A percentile compares a stretch with the other conserved stretches of the same genome.
phyloP scores from a whole-genome alignment of 129 eudicot genomes.

The Flaveria robusta region DNA sequence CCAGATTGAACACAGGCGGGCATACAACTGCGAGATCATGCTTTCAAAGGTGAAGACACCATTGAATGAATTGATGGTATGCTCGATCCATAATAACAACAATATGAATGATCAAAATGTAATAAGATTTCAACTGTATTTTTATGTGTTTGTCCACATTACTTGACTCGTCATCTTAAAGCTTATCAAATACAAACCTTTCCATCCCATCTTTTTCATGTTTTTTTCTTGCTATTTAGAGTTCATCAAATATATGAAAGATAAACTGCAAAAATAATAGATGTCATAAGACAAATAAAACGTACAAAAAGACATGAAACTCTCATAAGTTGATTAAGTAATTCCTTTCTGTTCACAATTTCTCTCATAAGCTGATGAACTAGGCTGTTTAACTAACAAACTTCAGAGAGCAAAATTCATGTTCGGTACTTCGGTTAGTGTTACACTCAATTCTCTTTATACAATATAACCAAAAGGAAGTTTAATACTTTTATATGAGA shows the following conservation, averaged over 20 bases:
- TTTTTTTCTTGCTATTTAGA: conserved; percentile 2
- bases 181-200: conserved; percentile 17
- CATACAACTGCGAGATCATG: conserved; percentile 93
- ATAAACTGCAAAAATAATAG: conserved; percentile 12
- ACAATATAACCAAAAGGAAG: conserved; percentile 5
- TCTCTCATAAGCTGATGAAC: no score
- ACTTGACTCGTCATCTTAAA: conserved; percentile 1
- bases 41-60: conserved; percentile 95
- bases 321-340: neutral
- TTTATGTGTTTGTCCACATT: conserved; percentile 13
- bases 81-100: conserved; percentile 33
- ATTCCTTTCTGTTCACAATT: no score
- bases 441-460: neutral
- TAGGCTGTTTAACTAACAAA: no score
- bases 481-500: neutral
- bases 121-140: neutral
- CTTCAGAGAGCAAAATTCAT: no score
- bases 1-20: conserved; percentile 90
- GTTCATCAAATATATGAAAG: neutral
- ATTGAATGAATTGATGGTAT: conserved; percentile 73
- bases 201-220: conserved; percentile 10
- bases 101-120: conserved; percentile 13
- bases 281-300: neutral
- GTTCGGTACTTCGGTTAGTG: no score
- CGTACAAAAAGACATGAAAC: conserved; percentile 12